Percentiles rank a stretch among this genome's conserved stretches.
Conservation (phyloP, 257 asterid species). For the Oldenlandia corymbosa region DNA sequence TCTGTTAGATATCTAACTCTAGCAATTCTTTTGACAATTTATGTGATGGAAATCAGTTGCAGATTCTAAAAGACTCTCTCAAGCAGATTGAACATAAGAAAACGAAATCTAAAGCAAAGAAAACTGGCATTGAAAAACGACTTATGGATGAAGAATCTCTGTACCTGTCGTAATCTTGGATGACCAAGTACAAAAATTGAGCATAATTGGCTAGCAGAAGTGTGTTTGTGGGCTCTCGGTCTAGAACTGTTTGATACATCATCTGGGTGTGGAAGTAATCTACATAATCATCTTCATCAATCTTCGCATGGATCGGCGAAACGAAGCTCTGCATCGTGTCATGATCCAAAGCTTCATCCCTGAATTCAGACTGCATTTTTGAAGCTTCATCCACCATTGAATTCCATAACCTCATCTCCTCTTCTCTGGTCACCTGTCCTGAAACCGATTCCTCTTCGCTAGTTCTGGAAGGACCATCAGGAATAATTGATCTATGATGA, state of each 20-base stretch:
- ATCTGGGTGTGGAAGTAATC: slow-evolving; percentile 54
- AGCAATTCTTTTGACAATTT: no score
- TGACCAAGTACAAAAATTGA: slow-evolving; percentile 73
- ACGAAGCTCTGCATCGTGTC: slow-evolving; percentile 51
- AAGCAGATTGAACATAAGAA: slow-evolving; percentile 14
- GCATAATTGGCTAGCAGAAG: slow-evolving; percentile 88
- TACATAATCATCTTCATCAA: slow-evolving; percentile 47
- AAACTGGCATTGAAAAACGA: neutral
- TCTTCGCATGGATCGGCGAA: slow-evolving; percentile 58
- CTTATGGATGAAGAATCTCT: neutral
- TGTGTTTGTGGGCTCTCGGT: slow-evolving; percentile 63
- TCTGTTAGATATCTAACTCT: neutral
- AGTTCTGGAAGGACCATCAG: slow-evolving; percentile 40
- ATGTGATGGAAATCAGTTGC: slow-evolving; percentile 6
- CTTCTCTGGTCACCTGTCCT: slow-evolving; percentile 34
- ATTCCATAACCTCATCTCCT: slow-evolving; percentile 60
- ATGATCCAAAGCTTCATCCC: slow-evolving; percentile 55
- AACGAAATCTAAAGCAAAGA: slow-evolving; percentile 10
- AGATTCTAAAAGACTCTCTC: neutral
- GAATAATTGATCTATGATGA: slow-evolving; percentile 22
- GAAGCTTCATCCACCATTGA: slow-evolving; percentile 67
- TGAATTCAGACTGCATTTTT: slow-evolving; percentile 32
- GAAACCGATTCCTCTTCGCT: slow-evolving; percentile 53
- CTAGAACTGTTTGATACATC: slow-evolving; percentile 47
- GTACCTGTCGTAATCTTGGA: slow-evolving; percentile 85